Conservation (phyloP, 305 asterid genomes). For the Caryopteris hybrid region DNA sequence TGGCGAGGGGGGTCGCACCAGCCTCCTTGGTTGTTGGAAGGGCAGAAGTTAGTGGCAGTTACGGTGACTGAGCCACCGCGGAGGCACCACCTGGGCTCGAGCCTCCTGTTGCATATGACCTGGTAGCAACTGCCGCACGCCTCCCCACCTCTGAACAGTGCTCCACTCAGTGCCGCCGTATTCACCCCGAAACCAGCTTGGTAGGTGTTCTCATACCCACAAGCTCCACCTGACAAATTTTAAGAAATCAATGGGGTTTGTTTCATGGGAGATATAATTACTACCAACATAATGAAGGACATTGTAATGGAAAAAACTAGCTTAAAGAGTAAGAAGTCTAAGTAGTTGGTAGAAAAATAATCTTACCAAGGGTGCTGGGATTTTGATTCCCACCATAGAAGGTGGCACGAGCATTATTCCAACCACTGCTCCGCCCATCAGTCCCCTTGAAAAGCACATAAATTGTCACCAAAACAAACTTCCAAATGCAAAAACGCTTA, state of each 20-base stretch:
- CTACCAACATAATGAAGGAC: background rate
- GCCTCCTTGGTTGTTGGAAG: slow-evolving; percentile 61
- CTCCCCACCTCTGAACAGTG: slow-evolving; percentile 51
- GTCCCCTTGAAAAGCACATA: slow-evolving; percentile 25
- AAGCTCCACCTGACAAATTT: slow-evolving; percentile 54
- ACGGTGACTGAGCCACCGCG: slow-evolving; percentile 41
- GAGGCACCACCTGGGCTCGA: slow-evolving; percentile 47
- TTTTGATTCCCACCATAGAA: slow-evolving; percentile 61
- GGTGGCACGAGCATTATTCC: slow-evolving; percentile 61
- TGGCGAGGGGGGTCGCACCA: slow-evolving; percentile 75
- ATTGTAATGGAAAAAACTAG: background rate
- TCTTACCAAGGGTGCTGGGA: slow-evolving; percentile 60
- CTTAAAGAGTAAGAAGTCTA: too few relatives aligned
- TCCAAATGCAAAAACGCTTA: slow-evolving; percentile 11
- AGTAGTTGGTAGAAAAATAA: background rate
- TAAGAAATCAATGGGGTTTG: background rate
- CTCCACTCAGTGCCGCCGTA: slow-evolving; percentile 62
- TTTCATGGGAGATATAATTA: background rate
- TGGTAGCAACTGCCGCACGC: slow-evolving; percentile 66
- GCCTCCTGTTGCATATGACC: slow-evolving; percentile 40
- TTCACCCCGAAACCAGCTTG: slow-evolving; percentile 57
- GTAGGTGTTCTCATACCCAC: slow-evolving; percentile 58
- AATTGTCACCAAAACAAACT: slow-evolving; percentile 18
- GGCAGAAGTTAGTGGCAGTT: slow-evolving; percentile 73
- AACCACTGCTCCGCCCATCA: slow-evolving; percentile 28